Conservation (phyloP, 768 basidiomycete genomes). For the Suillus spraguei region DNA sequence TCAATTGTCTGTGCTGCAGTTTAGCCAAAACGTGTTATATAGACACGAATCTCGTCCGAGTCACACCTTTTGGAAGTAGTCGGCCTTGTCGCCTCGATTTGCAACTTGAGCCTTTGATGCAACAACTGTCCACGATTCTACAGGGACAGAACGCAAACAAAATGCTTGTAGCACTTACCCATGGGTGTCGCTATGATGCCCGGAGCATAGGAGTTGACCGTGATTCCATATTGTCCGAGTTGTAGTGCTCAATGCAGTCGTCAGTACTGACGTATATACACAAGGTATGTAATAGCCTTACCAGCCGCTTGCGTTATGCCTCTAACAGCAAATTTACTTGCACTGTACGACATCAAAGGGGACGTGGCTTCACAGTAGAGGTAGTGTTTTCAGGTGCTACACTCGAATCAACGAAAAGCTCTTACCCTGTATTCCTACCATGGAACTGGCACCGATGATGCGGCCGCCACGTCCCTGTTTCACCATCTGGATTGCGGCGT, state of each 20-base stretch:
- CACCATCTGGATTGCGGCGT: constrained; percentile 42
- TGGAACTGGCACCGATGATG: constrained; percentile 39
- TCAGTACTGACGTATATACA: not conserved
- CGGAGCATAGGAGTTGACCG: constrained; percentile 42
- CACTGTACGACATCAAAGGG: constrained; percentile 11
- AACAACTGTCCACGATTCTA: not conserved
- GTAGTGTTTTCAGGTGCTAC: not conserved
- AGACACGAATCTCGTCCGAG: not conserved
- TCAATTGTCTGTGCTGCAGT: not conserved
- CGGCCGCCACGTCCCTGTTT: constrained; percentile 40
- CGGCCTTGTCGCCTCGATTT: not conserved
- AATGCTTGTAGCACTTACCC: constrained; percentile 22
- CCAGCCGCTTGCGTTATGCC: constrained; percentile 41
- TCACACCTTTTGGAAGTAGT: constrained; percentile 7
- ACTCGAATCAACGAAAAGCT: not conserved
- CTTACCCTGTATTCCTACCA: constrained; percentile 33
- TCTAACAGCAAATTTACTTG: constrained; percentile 38
- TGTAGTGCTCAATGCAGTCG: constrained; percentile 22
- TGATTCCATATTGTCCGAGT: constrained; percentile 34
- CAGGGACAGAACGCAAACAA: not conserved
- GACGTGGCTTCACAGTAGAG: not conserved
- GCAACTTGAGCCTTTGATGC: not conserved
- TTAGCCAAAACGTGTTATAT: not conserved
- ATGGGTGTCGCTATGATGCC: constrained; percentile 32
- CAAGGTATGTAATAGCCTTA: constrained; percentile 14